These are phyloP conservation scores for Fusarium palustre DNA, from an alignment of 2,329 filamentous ascomycete species.

Conservation along the genomic window DNA sequence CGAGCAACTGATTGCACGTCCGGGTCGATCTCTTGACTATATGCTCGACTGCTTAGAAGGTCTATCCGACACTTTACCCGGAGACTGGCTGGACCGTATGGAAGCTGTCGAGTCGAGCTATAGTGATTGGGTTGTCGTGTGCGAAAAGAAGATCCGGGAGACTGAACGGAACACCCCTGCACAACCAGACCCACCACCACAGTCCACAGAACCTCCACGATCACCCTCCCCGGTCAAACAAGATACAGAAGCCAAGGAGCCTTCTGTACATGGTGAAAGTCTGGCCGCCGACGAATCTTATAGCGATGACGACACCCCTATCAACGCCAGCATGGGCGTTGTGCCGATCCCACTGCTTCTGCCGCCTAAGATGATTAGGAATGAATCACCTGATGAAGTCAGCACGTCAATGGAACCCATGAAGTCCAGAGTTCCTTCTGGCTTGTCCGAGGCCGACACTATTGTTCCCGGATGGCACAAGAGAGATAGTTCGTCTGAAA, in stretches of 20 bases:
- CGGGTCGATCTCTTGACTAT: conserved; percentile 80
- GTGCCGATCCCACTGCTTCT: conserved; percentile 41
- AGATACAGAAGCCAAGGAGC: conserved; percentile 13
- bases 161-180: conserved; percentile 63
- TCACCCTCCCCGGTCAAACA: conserved; percentile 43
- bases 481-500: conserved; percentile 21
- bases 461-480: conserved; percentile 34
- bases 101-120: conserved; percentile 83
- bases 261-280: conserved; percentile 14
- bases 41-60: conserved; percentile 92
- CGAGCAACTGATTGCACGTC: conserved; percentile 73
- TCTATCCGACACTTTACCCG: conserved; percentile 83
- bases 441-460: conserved; percentile 43
- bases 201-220: conserved; percentile 26
- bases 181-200: conserved; percentile 11
- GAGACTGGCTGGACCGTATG: conserved; percentile 87
- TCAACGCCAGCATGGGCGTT: conserved; percentile 25
- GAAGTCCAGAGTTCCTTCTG: conserved; percentile 39
- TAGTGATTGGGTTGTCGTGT: conserved; percentile 82
- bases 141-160: conserved; percentile 78
- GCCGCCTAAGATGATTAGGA: conserved; percentile 29
- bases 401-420: conserved; percentile 14
- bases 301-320: conserved; percentile 36
- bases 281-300: conserved; percentile 26
- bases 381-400: not conserved